Percentiles rank a stretch among this genome's conserved stretches.
phyloP scores from a whole-genome alignment of 108 stramenopile genomes.

The Cylindrotheca closterium region DNA sequence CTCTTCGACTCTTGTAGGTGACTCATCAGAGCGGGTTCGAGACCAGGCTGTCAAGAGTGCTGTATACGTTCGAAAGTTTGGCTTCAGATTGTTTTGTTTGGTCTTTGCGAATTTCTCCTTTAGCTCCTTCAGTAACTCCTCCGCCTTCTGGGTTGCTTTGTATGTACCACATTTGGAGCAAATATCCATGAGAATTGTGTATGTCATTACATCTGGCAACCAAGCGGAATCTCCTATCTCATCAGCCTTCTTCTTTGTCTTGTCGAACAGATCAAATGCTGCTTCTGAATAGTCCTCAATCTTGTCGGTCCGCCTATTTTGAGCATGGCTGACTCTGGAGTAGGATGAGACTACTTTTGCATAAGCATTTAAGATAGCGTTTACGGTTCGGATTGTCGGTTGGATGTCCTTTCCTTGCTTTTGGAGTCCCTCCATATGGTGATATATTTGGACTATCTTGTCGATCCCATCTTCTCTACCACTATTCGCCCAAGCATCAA shows the following conservation, averaged over 20 bases:
- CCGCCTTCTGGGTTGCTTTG: constrained; percentile 31
- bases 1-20: constrained; percentile 26
- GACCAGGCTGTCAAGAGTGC: constrained; percentile 44
- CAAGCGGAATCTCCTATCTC: constrained; percentile 32
- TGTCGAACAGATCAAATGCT: constrained; percentile 22
- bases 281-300: constrained; percentile 47
- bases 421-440: constrained; percentile 28
- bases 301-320: constrained; percentile 35
- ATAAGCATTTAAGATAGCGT: constrained; percentile 32
- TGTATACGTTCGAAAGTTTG: constrained; percentile 35
- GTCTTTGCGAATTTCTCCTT: constrained; percentile 25
- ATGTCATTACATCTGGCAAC: constrained; percentile 54
- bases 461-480: constrained; percentile 24
- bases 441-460: constrained; percentile 21
- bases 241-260: constrained; percentile 10
- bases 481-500: constrained; percentile 68
- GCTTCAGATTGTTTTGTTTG: constrained; percentile 33
- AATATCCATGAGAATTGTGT: constrained; percentile 55
- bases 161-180: constrained; percentile 39
- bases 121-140: constrained; percentile 45
- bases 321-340: background rate
- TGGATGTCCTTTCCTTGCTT: constrained; percentile 5
- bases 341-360: constrained; percentile 4
- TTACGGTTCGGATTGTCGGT: constrained; percentile 31
- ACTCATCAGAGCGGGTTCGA: constrained; percentile 16